Percentiles rank a stretch among this genome's conserved stretches.
Conservation (phyloP, 2,329 filamentous ascomycete species). For the Calonectria honghensis region DNA sequence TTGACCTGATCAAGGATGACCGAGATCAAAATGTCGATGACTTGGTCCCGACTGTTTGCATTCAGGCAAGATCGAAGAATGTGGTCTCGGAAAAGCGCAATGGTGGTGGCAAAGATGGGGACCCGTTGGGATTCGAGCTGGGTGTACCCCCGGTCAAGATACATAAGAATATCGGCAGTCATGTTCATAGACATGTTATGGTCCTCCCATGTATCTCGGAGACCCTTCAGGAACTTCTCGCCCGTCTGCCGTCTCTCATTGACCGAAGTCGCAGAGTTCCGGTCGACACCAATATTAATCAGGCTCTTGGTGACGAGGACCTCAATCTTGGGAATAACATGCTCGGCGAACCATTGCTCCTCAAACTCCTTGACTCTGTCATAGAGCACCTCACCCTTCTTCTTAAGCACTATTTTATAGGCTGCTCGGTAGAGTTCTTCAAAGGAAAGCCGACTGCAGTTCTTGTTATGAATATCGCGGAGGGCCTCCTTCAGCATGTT, state of each 20-base stretch:
- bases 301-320: constrained; percentile 83
- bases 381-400: constrained; percentile 89
- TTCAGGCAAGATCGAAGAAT: constrained; percentile 80
- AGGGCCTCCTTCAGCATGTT: constrained; percentile 84
- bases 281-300: constrained; percentile 75
- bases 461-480: constrained; percentile 91
- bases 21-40: constrained; percentile 85
- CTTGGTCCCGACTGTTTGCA: constrained; percentile 66
- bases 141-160: constrained; percentile 92
- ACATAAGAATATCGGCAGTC: constrained; percentile 97
- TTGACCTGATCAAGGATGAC: constrained; percentile 93
- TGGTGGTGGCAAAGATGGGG: constrained; percentile 88
- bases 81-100: constrained; percentile 91
- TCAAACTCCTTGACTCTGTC: constrained; percentile 87
- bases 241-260: constrained; percentile 88
- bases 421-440: constrained; percentile 95
- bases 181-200: constrained; percentile 97
- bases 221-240: constrained; percentile 85
- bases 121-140: constrained; percentile 79
- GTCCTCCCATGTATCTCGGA: constrained; percentile 89
- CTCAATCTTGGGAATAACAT: constrained; percentile 83
- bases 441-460: constrained; percentile 92
- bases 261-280: constrained; percentile 75
- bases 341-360: constrained; percentile 83
- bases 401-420: constrained; percentile 94